A percentile compares a stretch with the other conserved stretches of the same genome.
Conservation (phyloP, 768 basidiomycete genomes). For the Leccinellum albellum region DNA sequence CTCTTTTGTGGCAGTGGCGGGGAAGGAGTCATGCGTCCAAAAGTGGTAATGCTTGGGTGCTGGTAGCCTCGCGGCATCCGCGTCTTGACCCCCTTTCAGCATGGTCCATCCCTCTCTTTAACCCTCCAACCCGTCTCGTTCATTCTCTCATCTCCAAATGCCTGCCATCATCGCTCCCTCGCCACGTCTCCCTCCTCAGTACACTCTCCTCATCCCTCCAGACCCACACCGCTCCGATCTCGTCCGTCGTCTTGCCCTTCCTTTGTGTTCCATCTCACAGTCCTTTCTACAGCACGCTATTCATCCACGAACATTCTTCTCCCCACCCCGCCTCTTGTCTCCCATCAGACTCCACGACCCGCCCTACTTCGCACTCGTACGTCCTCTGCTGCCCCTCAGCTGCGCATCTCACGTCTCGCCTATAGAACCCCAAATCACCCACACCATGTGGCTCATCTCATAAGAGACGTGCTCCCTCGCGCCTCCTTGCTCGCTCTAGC, state of each 20-base stretch:
- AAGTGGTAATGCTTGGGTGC: slow-evolving; percentile 15
- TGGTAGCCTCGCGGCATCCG: slow-evolving; percentile 23
- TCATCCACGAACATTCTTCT: slow-evolving; percentile 18
- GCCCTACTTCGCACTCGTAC: slow-evolving; percentile 18
- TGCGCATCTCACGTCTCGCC: slow-evolving; percentile 5
- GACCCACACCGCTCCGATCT: not conserved
- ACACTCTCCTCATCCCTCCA: slow-evolving; percentile 8
- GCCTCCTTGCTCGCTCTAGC: slow-evolving; percentile 34
- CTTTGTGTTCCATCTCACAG: slow-evolving; percentile 4
- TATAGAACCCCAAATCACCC: slow-evolving; percentile 38
- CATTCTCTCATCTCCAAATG: slow-evolving; percentile 24
- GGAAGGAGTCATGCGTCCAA: slow-evolving; percentile 22
- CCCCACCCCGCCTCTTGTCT: slow-evolving; percentile 36
- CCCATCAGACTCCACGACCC: slow-evolving; percentile 36
- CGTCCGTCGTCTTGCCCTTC: slow-evolving; percentile 8
- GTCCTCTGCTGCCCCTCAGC: slow-evolving; percentile 1
- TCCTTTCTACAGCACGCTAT: slow-evolving; percentile 15
- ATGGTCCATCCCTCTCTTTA: slow-evolving; percentile 26
- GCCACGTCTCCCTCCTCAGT: slow-evolving; percentile 31
- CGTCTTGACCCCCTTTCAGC: slow-evolving; percentile 24
- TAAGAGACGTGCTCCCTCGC: slow-evolving; percentile 36
- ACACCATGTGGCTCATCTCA: slow-evolving; percentile 35
- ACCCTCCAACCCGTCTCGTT: slow-evolving; percentile 34
- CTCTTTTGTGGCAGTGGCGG: not conserved
- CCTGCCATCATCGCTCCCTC: slow-evolving; percentile 42